Evolutionary conservation across 768 basidiomycete species (phyloP).

Genomic region (Zangia roseola): DNA sequence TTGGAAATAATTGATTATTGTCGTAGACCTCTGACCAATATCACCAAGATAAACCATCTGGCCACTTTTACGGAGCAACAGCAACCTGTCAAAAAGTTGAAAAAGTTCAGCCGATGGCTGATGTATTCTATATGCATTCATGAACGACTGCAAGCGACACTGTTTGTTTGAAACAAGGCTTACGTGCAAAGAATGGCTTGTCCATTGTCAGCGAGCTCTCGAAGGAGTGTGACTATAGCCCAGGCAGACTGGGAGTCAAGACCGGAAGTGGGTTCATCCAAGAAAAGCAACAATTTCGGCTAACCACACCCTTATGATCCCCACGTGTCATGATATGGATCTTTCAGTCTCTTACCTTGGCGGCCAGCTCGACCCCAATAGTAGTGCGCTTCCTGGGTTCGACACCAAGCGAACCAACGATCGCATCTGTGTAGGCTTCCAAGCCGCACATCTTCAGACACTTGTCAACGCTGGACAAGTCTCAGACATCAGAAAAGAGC

Average conservation of each 20-base stretch:
- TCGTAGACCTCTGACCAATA: constrained; percentile 23
- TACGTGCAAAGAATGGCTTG: constrained; percentile 57
- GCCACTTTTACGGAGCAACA: constrained; percentile 52
- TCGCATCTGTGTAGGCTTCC: constrained; percentile 57
- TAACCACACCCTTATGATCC: not conserved
- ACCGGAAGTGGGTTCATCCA: constrained; percentile 62
- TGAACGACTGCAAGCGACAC: too few relatives aligned
- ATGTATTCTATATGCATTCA: too few relatives aligned
- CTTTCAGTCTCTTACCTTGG: constrained; percentile 37
- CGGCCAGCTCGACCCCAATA: constrained; percentile 60
- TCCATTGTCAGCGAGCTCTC: constrained; percentile 52
- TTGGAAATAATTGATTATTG: constrained; percentile 24
- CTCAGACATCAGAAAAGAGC: too few relatives aligned
- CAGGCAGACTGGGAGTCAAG: constrained; percentile 54
- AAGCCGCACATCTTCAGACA: constrained; percentile 68
- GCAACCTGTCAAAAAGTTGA: constrained; percentile 50
- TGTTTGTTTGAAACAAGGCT: constrained; percentile 17
- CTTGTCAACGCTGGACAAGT: constrained; percentile 44
- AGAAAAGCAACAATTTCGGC: constrained; percentile 52
- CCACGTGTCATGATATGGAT: not conserved
- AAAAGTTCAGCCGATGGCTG: constrained; percentile 49
- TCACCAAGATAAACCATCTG: constrained; percentile 69
- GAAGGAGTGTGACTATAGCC: constrained; percentile 47
- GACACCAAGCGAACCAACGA: constrained; percentile 54
- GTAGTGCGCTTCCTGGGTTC: constrained; percentile 57